Conservation (phyloP, 352 stramenopile genomes). For the Globisporangium alternatum region DNA sequence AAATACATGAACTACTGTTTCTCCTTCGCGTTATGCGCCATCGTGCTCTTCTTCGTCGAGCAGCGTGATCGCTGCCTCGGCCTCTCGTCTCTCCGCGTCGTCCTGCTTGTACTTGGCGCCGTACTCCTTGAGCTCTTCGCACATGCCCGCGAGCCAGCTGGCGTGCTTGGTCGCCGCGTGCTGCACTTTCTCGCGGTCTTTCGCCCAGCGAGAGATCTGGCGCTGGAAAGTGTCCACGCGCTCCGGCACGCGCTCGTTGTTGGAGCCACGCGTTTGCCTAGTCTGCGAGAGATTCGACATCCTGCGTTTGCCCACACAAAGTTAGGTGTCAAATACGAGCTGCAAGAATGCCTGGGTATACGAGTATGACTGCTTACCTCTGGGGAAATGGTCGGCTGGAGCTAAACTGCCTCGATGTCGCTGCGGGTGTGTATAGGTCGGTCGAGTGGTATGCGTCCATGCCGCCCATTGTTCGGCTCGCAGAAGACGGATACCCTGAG, state of each 20-base stretch:
- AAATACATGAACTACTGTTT: neutral
- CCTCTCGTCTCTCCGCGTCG: slow-evolving; percentile 14
- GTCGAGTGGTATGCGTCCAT: slow-evolving; percentile 5
- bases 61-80: slow-evolving; percentile 17
- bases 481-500: neutral
- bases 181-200: slow-evolving; percentile 55
- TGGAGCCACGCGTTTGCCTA: slow-evolving; percentile 3
- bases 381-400: slow-evolving; percentile 13
- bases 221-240: slow-evolving; percentile 38
- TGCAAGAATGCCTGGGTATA: neutral
- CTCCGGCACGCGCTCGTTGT: slow-evolving; percentile 18
- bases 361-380: neutral
- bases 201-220: slow-evolving; percentile 59
- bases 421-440: slow-evolving; percentile 1
- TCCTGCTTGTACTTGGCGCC: slow-evolving; percentile 38
- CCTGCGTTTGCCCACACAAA: neutral
- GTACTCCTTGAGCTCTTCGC: slow-evolving; percentile 61
- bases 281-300: slow-evolving; percentile 15
- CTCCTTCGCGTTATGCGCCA: neutral
- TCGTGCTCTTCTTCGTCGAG: slow-evolving; percentile 13
- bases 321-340: neutral
- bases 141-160: slow-evolving; percentile 59
- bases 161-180: slow-evolving; percentile 56
- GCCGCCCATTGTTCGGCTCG: neutral
- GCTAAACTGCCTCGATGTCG: slow-evolving; percentile 8